Conservation (phyloP, 768 basidiomycete genomes). For the Rubroboletus satanas region DNA sequence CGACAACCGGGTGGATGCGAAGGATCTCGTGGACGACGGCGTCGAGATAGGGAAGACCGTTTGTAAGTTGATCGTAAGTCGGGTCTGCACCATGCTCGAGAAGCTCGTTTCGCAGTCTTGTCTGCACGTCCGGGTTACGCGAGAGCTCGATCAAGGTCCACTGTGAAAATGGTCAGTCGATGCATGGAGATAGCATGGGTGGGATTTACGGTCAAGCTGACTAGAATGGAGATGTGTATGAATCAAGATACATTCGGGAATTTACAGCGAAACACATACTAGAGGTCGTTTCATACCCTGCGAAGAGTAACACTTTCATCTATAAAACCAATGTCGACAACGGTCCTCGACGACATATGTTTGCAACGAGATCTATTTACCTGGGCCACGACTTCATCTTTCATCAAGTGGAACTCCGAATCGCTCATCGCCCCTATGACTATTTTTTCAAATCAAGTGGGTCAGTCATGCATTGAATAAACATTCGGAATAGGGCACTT, state of each 20-base stretch:
- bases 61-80: too few relatives aligned
- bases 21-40: too few relatives aligned
- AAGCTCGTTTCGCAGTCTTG: too few relatives aligned
- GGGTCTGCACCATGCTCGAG: too few relatives aligned
- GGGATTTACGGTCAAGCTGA: conserved; percentile 13
- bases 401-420: conserved; percentile 20
- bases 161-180: background rate
- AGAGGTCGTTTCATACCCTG: conserved; percentile 22
- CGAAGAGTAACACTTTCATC: conserved; percentile 14
- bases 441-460: conserved; percentile 2
- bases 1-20: conserved; percentile 30
- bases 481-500: conserved; percentile 15
- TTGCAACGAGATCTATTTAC: background rate
- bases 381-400: conserved; percentile 29
- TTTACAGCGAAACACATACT: conserved; percentile 2
- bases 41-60: too few relatives aligned
- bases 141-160: too few relatives aligned
- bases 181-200: background rate
- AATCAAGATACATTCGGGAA: background rate
- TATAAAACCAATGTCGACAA: background rate
- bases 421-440: conserved; percentile 34
- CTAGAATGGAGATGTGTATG: background rate
- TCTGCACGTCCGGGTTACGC: conserved; percentile 28
- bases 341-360: too few relatives aligned
- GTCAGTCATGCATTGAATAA: background rate